phyloP scores from a whole-genome alignment of 768 basidiomycete species.

The Pleurotus djamor region DNA sequence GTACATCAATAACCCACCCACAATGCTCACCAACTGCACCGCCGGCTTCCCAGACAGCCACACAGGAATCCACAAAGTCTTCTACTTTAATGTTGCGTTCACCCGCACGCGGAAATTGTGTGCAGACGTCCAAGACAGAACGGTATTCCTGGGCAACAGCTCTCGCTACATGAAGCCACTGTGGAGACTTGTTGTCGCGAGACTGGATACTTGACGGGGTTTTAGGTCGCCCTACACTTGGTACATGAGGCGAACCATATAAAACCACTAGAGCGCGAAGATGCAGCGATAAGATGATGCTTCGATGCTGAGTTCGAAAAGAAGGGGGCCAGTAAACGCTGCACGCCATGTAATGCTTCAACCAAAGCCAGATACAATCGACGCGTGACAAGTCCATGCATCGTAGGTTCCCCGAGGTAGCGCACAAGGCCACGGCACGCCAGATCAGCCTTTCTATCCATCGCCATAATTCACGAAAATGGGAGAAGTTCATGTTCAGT shows the following conservation, averaged over 20 bases:
- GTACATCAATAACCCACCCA: conserved; percentile 81
- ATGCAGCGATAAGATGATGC: conserved; percentile 66
- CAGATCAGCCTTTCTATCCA: conserved; percentile 84
- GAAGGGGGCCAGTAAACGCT: conserved; percentile 73
- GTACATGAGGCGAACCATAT: conserved; percentile 12
- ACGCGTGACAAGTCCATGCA: conserved; percentile 25
- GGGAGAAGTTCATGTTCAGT: conserved; percentile 52
- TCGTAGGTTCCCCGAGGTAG: conserved; percentile 40
- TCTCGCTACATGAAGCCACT: conserved; percentile 66
- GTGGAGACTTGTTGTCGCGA: conserved; percentile 29
- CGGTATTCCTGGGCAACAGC: conserved; percentile 73
- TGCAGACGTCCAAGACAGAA: conserved; percentile 62
- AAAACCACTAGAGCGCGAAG: conserved; percentile 65
- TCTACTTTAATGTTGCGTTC: conserved; percentile 77
- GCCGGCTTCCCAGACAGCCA: conserved; percentile 78
- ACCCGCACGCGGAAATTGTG: conserved; percentile 80
- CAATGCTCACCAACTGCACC: conserved; percentile 61
- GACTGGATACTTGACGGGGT: conserved; percentile 8
- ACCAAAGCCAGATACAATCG: conserved; percentile 58
- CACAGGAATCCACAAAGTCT: conserved; percentile 78
- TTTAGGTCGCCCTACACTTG: conserved; percentile 7
- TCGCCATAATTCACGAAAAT: conserved; percentile 82
- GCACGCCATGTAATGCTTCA: conserved; percentile 58
- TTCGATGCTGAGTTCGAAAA: conserved; percentile 78
- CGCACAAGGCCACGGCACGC: conserved; percentile 68